phyloP scores from a whole-genome alignment of 164 flowering plant genomes.

The Kingdonia uniflora region DNA sequence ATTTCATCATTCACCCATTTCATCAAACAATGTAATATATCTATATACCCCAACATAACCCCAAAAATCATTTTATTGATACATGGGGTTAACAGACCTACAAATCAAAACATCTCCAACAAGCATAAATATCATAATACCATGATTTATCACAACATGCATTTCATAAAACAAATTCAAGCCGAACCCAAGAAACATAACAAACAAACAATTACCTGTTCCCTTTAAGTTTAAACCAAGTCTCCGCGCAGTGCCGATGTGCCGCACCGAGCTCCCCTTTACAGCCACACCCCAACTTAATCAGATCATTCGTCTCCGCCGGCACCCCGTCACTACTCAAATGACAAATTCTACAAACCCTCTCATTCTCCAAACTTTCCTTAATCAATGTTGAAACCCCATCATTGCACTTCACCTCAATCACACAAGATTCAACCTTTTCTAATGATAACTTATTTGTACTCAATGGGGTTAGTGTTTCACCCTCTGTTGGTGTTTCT shows the following conservation, averaged over 20 bases:
- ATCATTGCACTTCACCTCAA: slow-evolving; percentile 25
- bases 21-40: neutral
- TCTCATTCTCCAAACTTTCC: slow-evolving; percentile 31
- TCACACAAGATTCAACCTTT: slow-evolving; percentile 17
- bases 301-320: slow-evolving; percentile 31
- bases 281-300: slow-evolving; percentile 77
- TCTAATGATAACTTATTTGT: too few relatives aligned
- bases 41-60: neutral
- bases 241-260: slow-evolving; percentile 72
- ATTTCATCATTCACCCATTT: neutral
- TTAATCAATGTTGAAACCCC: slow-evolving; percentile 15
- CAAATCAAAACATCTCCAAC: neutral
- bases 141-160: too few relatives aligned
- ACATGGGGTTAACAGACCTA: neutral
- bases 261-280: slow-evolving; percentile 74
- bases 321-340: slow-evolving; percentile 27
- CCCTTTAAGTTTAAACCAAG: slow-evolving; percentile 86
- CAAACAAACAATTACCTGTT: slow-evolving; percentile 44
- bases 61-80: too few relatives aligned
- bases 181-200: neutral
- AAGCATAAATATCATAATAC: too few relatives aligned
- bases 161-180: too few relatives aligned
- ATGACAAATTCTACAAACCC: slow-evolving; percentile 80
- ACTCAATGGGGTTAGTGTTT: too few relatives aligned
- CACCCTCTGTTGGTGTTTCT: too few relatives aligned